Evolutionary conservation across 192 early-diverging fungal genomes (phyloP), one percentile per base, ranked within the genome.

Genomic region (Entomortierella parvispora): DNA sequence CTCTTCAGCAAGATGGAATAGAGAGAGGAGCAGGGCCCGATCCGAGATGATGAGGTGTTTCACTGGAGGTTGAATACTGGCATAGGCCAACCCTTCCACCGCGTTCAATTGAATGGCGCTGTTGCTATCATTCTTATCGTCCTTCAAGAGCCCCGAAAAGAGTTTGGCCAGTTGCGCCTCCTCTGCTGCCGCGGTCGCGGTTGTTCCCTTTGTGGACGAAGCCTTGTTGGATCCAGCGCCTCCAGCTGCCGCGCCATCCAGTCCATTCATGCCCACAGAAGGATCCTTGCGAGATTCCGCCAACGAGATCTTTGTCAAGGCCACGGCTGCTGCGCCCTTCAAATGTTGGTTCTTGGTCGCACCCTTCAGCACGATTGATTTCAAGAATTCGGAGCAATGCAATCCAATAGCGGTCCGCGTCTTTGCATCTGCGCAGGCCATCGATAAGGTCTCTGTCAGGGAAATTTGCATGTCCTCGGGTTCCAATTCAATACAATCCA

Each of bases 401-500:
- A 68, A 68, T 6, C 82, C 80, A 75, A 94, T 71, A 31, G 86
- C 59, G 52, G 86, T 79, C 67, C 92, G 62, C 52, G 85, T 80
- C 42, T 84, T 76, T 62, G 90, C 82, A 58, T 94, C 83, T 3
- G 84, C 81, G 58, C 89, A 92, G 8, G 86, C 93, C 31, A 59
- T 69, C 1, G 83, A 86, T 23, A 90, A 81, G 17, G 80, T 85
- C 65, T 84, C 87, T 10, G 88, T 71, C 18, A 91, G 71, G 2
- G 90, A 87, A 23, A 91, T 75, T 70, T 96, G 93, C 7, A 92
- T 86, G 11, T 81, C 75, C 20, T 69, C 82, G 10, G 72, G 70
- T 65, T 96, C 95, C 64, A 91, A 87, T 55, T 96, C 95, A 45
- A 93, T 81, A 47, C 85, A 84, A 61, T 96, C 95, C 84, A 94